phyloP scores from a whole-genome alignment of 768 basidiomycete genomes.

The Panaeolus cyanescens region DNA sequence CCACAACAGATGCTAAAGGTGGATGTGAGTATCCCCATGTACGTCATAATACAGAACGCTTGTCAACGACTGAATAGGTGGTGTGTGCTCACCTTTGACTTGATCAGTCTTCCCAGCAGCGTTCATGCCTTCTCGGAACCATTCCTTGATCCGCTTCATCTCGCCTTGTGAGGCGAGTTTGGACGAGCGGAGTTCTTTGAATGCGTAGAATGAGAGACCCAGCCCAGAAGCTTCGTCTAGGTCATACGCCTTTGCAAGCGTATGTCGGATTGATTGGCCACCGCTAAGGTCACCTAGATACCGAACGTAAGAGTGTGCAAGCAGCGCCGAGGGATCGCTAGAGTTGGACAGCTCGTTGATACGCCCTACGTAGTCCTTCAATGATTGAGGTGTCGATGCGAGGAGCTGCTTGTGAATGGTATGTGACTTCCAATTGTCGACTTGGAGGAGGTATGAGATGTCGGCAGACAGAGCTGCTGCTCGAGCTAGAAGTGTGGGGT shows the following conservation, averaged over 20 bases:
- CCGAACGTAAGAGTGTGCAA: conserved; percentile 82
- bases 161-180: conserved; percentile 54
- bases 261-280: conserved; percentile 68
- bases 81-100: conserved; percentile 40
- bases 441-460: conserved; percentile 60
- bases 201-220: conserved; percentile 71
- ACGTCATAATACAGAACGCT: not conserved
- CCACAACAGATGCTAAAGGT: conserved; percentile 41
- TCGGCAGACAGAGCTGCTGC: conserved; percentile 61
- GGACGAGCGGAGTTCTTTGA: conserved; percentile 53
- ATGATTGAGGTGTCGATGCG: conserved; percentile 42
- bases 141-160: conserved; percentile 74
- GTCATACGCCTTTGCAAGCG: conserved; percentile 66
- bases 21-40: not conserved
- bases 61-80: not conserved
- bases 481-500: conserved; percentile 69
- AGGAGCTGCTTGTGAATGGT: conserved; percentile 51
- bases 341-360: conserved; percentile 49
- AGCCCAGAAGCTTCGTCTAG: conserved; percentile 51
- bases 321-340: conserved; percentile 50
- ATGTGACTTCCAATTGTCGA: conserved; percentile 61
- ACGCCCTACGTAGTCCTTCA: conserved; percentile 55
- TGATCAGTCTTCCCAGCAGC: conserved; percentile 43
- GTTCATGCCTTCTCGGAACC: conserved; percentile 62
- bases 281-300: conserved; percentile 83